Evolutionary conservation across 1,284 basidiomycete species (phyloP).

Genomic region (Ustilago cynodontis): DNA sequence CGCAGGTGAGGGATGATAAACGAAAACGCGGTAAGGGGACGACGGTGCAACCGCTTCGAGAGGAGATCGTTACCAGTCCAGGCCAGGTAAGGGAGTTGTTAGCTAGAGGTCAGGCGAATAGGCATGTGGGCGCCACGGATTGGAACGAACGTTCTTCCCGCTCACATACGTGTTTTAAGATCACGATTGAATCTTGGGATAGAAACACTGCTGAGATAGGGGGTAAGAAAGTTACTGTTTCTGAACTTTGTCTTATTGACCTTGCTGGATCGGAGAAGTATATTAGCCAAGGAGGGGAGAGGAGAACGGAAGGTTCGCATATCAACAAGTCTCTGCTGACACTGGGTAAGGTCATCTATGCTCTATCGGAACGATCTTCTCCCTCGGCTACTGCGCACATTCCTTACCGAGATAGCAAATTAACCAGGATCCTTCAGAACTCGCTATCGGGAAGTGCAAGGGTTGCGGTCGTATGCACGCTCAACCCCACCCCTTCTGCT

Average conservation of each 20-base stretch:
- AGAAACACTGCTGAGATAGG: conserved; percentile 28
- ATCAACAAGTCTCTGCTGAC: conserved; percentile 74
- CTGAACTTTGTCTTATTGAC: conserved; percentile 83
- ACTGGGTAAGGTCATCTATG: conserved; percentile 68
- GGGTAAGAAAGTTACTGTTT: conserved; percentile 61
- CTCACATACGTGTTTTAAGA: conserved; percentile 81
- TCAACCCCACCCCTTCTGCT: conserved; percentile 72
- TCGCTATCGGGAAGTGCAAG: conserved; percentile 93
- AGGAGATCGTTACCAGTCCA: conserved; percentile 90
- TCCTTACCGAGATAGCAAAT: conserved; percentile 94
- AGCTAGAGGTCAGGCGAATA: conserved; percentile 84
- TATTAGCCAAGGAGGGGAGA: conserved; percentile 69
- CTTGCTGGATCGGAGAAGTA: conserved; percentile 95
- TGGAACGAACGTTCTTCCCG: conserved; percentile 96
- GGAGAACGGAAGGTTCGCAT: conserved; percentile 71
- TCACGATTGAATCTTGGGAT: conserved; percentile 70
- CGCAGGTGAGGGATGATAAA: conserved; percentile 62
- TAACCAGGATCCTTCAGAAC: conserved; percentile 92
- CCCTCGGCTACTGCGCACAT: conserved; percentile 74
- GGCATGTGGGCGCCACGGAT: conserved; percentile 92
- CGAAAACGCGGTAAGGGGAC: conserved; percentile 60
- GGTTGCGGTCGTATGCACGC: conserved; percentile 94
- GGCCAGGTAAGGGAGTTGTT: conserved; percentile 87
- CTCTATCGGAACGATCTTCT: conserved; percentile 55
- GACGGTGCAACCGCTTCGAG: conserved; percentile 79